Evolutionary conservation across 106 monocot species (phyloP).

Genomic region (Dioscorea zingiberensis): DNA sequence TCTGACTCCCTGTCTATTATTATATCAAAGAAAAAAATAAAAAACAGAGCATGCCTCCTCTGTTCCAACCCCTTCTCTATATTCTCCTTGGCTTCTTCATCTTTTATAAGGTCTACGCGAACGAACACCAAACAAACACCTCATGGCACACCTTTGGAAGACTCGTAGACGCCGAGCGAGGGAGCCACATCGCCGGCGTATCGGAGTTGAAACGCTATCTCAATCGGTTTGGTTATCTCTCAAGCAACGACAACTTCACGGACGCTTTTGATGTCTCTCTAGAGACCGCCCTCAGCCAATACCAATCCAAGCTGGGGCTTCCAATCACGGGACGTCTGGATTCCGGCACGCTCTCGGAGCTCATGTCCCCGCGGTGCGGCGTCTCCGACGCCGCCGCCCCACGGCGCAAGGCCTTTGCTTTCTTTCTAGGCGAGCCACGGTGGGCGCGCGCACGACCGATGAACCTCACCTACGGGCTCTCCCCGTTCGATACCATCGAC

Average conservation of each 20-base stretch:
- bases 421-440: constrained; percentile 58
- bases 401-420: constrained; percentile 29
- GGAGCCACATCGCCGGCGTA: not conserved
- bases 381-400: constrained; percentile 19
- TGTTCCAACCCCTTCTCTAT: too few species aligned
- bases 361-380: constrained; percentile 64
- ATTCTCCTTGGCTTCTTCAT: too few species aligned
- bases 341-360: constrained; percentile 29
- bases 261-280: constrained; percentile 38
- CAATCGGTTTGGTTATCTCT: constrained; percentile 8
- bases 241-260: constrained; percentile 3
- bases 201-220: not conserved
- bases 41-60: too few species aligned
- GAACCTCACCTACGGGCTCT: constrained; percentile 64
- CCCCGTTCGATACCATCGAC: constrained; percentile 22
- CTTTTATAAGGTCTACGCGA: too few species aligned
- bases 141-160: not conserved
- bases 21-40: too few species aligned
- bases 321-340: constrained; percentile 51
- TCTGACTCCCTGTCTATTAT: too few species aligned
- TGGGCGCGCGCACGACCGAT: constrained; percentile 43
- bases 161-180: not conserved
- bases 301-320: constrained; percentile 44
- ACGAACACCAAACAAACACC: too few species aligned
- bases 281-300: constrained; percentile 39